A percentile compares a stretch with the other conserved stretches of the same genome.
These are phyloP conservation scores for Heritiera fomes DNA, from an alignment of 345 rosid species.

Conservation along the genomic window DNA sequence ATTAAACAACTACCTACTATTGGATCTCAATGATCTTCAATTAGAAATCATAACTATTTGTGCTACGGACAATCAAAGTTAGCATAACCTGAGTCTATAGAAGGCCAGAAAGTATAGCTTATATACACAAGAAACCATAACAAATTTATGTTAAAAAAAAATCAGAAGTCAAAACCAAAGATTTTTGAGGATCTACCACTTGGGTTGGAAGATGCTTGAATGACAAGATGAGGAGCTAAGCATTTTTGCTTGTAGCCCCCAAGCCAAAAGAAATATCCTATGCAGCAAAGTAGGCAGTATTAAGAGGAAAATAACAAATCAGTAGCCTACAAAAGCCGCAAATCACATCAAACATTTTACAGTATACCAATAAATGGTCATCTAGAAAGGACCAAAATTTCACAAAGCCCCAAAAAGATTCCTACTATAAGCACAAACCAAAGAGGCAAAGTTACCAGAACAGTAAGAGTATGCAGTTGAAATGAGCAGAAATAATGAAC, in stretches of 20 bases:
- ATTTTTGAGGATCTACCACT: not conserved
- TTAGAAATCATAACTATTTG: not conserved
- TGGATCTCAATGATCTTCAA: conserved; percentile 3
- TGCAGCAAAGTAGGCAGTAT: not conserved
- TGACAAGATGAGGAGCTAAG: not conserved
- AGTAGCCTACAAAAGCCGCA: not conserved
- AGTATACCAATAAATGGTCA: not conserved
- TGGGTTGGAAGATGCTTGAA: not conserved
- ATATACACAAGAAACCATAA: not conserved
- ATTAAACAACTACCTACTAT: not conserved
- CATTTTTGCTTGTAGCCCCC: not conserved
- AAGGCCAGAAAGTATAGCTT: not conserved
- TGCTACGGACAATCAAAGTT: not conserved
- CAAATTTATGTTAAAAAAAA: not conserved
- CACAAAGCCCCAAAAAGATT: not conserved
- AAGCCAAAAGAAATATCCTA: not conserved
- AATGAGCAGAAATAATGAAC: conserved; percentile 13
- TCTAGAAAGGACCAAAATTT: conserved; percentile 19
- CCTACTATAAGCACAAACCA: conserved; percentile 11
- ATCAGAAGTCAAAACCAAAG: not conserved
- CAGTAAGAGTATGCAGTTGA: not conserved
- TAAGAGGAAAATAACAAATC: conserved; percentile 7
- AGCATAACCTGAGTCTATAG: not conserved
- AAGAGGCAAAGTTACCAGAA: conserved; percentile 10
- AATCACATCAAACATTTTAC: conserved; percentile 10